Conservation (phyloP, 495 filamentous ascomycete species). For the Jackrogersella multiformis region DNA sequence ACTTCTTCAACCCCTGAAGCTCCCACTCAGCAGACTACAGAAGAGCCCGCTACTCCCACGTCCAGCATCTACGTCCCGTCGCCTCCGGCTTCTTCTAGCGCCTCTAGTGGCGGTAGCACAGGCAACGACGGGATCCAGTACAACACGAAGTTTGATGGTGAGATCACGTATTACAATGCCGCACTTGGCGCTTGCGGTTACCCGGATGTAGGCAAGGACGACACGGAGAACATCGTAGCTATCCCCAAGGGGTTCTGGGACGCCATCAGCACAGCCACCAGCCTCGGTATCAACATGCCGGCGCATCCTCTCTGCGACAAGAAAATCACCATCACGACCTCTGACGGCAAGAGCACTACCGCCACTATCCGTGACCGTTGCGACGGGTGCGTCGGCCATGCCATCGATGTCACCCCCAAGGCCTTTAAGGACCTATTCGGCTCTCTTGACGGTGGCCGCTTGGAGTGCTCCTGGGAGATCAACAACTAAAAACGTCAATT, state of each 20-base stretch:
- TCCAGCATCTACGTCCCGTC: constrained; percentile 20
- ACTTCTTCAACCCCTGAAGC: constrained; percentile 18
- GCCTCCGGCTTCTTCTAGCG: constrained; percentile 20
- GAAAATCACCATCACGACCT: constrained; percentile 66
- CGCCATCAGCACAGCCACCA: constrained; percentile 41
- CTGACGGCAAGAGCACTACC: constrained; percentile 62
- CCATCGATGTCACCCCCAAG: constrained; percentile 60
- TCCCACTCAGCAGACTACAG: constrained; percentile 17
- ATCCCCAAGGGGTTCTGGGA: constrained; percentile 61
- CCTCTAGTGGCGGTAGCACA: constrained; percentile 34
- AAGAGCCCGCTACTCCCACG: constrained; percentile 13
- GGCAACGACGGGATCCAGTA: constrained; percentile 31
- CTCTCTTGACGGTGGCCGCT: constrained; percentile 48
- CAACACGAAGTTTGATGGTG: constrained; percentile 43
- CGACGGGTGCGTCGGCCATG: constrained; percentile 64
- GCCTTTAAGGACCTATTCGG: constrained; percentile 57
- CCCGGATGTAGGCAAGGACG: constrained; percentile 53
- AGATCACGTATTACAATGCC: constrained; percentile 59
- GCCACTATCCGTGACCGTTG: constrained; percentile 79
- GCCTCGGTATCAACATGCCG: constrained; percentile 58
- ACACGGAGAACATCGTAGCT: constrained; percentile 55
- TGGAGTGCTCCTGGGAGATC: constrained; percentile 53
- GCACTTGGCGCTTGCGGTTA: constrained; percentile 59
- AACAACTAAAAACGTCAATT: constrained; percentile 40
- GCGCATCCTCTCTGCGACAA: constrained; percentile 72